Conservation (phyloP, 2,329 filamentous ascomycete genomes). For the Xylariales sp. region DNA sequence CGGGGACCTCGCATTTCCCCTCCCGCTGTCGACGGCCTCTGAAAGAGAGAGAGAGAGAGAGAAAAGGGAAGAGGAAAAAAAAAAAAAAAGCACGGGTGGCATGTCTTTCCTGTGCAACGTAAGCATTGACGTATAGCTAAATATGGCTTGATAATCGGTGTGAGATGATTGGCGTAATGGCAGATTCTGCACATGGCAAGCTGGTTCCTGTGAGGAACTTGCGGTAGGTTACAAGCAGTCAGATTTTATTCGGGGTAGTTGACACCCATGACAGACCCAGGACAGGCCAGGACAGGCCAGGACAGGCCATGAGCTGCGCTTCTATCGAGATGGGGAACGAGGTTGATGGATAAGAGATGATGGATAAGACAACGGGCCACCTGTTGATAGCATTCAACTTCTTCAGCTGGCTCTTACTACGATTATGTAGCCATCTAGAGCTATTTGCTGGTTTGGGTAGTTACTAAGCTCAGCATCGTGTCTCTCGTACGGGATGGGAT, state of each 20-base stretch:
- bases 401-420: too few relatives aligned
- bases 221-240: constrained; percentile 18
- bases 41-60: too few relatives aligned
- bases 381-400: too few relatives aligned
- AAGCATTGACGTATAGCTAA: constrained; percentile 33
- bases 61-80: not conserved
- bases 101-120: constrained; percentile 25
- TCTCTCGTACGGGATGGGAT: too few relatives aligned
- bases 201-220: not conserved
- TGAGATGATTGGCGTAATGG: constrained; percentile 16
- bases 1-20: constrained; percentile 2
- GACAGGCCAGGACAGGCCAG: too few relatives aligned
- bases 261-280: too few relatives aligned
- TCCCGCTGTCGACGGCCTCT: constrained; percentile 1
- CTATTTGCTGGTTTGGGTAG: too few relatives aligned
- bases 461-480: too few relatives aligned
- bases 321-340: not conserved
- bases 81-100: not conserved
- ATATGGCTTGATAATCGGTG: constrained; percentile 14
- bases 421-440: too few relatives aligned
- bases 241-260: constrained; percentile 13
- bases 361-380: too few relatives aligned
- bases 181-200: constrained; percentile 18
- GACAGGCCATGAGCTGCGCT: not conserved
- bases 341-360: too few relatives aligned